Percentiles rank a stretch among this genome's conserved stretches.
Conservation (phyloP, 257 asterid genomes). For the Eucommia ulmoides region DNA sequence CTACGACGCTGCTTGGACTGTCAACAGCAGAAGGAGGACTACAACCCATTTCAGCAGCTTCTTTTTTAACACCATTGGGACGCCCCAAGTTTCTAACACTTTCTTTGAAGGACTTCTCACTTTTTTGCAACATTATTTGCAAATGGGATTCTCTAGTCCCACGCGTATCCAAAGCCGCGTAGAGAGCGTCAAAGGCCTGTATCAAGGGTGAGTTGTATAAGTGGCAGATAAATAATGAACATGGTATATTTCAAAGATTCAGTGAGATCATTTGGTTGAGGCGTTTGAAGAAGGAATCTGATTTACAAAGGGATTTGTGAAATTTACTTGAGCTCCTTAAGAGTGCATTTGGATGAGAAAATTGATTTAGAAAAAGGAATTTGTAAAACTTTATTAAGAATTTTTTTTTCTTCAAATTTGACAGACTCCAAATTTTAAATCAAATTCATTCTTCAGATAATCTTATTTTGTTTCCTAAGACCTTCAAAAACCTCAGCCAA, state of each 20-base stretch:
- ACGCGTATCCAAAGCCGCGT: conserved; percentile 71
- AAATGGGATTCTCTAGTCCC: conserved; percentile 94
- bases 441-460: no score
- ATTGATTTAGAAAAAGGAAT: background rate
- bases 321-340: background rate
- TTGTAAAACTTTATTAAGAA: no score
- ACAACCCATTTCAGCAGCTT: conserved; percentile 27
- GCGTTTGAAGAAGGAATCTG: background rate
- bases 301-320: background rate
- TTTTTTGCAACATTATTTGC: conserved; percentile 83
- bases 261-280: background rate
- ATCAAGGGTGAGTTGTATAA: conserved; percentile 11
- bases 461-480: no score
- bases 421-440: no score
- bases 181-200: conserved; percentile 81
- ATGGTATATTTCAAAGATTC: background rate
- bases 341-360: background rate
- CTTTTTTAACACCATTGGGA: conserved; percentile 18
- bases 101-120: conserved; percentile 66
- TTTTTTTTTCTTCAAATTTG: no score
- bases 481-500: no score
- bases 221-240: background rate
- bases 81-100: conserved; percentile 31
- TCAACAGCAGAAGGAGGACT: conserved; percentile 28
- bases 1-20: conserved; percentile 48